Conservation (phyloP, 2,329 filamentous ascomycete species). For the Ophiostoma perfectum region DNA sequence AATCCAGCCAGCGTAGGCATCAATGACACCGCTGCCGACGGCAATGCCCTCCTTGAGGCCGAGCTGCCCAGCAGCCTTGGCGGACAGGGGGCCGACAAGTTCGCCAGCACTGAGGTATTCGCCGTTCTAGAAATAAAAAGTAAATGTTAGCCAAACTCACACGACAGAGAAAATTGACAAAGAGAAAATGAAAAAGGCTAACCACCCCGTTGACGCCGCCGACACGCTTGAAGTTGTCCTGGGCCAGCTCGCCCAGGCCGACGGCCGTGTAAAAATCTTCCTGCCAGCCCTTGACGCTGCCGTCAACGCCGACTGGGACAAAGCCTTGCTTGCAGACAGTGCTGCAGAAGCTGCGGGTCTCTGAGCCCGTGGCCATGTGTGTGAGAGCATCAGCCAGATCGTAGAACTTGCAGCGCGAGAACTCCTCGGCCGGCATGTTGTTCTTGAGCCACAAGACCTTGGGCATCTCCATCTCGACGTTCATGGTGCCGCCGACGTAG, state of each 20-base stretch:
- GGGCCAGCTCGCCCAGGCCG: conserved; percentile 74
- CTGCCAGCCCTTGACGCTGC: conserved; percentile 97
- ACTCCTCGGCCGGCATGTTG: conserved; percentile 88
- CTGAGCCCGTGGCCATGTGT: conserved; percentile 85
- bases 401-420: conserved; percentile 93
- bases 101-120: conserved; percentile 88
- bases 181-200: conserved; percentile 47
- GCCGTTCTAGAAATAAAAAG: conserved; percentile 63
- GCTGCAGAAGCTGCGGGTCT: conserved; percentile 90
- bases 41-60: conserved; percentile 83
- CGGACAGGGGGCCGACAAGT: conserved; percentile 76
- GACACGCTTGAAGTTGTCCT: conserved; percentile 88
- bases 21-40: conserved; percentile 93
- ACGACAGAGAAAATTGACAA: not conserved
- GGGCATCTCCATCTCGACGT: conserved; percentile 98
- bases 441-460: conserved; percentile 99
- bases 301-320: conserved; percentile 93
- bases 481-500: conserved; percentile 97
- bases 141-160: conserved; percentile 13
- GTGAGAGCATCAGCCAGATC: conserved; percentile 90
- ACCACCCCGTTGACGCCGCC: conserved; percentile 94
- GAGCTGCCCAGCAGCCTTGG: conserved; percentile 75
- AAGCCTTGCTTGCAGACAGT: conserved; percentile 96
- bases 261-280: conserved; percentile 86
- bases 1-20: conserved; percentile 98